phyloP scores from a whole-genome alignment of 1,139 yeast species.

The Pichia sp. region DNA sequence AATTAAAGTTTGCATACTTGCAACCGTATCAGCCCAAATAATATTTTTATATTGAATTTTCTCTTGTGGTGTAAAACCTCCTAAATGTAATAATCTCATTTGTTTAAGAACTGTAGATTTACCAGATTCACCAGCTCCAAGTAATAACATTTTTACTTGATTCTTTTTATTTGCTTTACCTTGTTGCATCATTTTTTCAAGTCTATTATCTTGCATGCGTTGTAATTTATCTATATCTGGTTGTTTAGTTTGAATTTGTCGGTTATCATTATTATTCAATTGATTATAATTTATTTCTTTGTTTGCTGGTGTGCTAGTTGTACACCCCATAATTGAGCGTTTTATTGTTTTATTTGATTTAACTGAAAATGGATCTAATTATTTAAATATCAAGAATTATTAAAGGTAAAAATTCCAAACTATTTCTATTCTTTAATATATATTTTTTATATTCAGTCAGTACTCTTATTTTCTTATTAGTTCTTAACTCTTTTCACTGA shows the following conservation, averaged over 20 bases:
- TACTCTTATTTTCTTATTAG: too few relatives aligned
- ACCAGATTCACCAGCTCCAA: constrained; percentile 97
- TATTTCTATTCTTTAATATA: too few relatives aligned
- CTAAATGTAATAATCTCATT: constrained; percentile 76
- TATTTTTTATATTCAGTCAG: too few relatives aligned
- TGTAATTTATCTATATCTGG: constrained; percentile 21
- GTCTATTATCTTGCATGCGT: constrained; percentile 27
- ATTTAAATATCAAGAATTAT: too few relatives aligned
- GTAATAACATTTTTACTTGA: constrained; percentile 59
- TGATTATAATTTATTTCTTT: constrained; percentile 20
- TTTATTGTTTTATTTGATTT: too few relatives aligned
- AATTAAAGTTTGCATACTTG: constrained; percentile 78
- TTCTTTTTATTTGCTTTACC: constrained; percentile 46
- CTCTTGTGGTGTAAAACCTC: constrained; percentile 79
- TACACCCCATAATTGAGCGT: constrained; percentile 49
- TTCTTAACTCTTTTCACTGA: too few relatives aligned
- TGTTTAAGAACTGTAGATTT: constrained; percentile 95
- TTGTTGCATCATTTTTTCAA: constrained; percentile 57
- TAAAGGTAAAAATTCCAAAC: too few relatives aligned
- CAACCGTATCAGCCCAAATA: constrained; percentile 92
- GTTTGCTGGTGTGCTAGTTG: constrained; percentile 45
- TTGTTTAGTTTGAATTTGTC: constrained; percentile 7
- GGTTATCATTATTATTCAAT: constrained; percentile 26
- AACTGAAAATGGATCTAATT: too few relatives aligned
- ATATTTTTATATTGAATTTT: constrained; percentile 76